phyloP scores from a whole-genome alignment of 1,284 basidiomycete genomes.

The Moesziomyces sp. region DNA sequence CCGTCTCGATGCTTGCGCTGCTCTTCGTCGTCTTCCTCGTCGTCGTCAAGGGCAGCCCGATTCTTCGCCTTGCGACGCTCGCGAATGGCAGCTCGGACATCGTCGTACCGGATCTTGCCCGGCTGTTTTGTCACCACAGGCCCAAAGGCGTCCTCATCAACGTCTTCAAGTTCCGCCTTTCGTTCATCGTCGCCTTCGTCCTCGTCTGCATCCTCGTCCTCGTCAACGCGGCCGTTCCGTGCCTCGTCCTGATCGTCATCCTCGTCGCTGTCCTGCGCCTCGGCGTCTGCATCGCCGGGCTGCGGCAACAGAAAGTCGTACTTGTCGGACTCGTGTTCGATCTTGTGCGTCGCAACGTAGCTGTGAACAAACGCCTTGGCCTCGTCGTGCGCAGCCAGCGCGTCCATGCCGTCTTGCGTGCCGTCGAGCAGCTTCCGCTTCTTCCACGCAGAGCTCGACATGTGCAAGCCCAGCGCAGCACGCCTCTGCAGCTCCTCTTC shows the following conservation, averaged over 20 bases:
- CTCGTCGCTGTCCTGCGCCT: conserved; percentile 13
- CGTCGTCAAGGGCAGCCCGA: conserved; percentile 21
- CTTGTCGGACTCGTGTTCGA: conserved; percentile 40
- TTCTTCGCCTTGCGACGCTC: conserved; percentile 23
- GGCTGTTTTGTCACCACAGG: conserved; percentile 23
- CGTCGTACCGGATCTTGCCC: conserved; percentile 19
- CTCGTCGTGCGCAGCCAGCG: conserved; percentile 51
- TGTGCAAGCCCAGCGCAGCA: conserved; percentile 30
- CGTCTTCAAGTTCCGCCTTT: neutral
- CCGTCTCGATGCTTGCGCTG: neutral
- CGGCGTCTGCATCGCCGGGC: conserved; percentile 25
- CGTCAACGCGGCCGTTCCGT: conserved; percentile 3
- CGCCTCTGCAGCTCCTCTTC: conserved; percentile 53
- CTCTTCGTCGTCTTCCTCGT: conserved; percentile 12
- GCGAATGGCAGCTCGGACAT: conserved; percentile 13
- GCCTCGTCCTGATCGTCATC: conserved; percentile 16
- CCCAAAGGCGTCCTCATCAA: conserved; percentile 33
- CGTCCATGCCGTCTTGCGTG: conserved; percentile 58
- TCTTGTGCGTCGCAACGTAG: conserved; percentile 51
- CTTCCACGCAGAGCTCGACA: conserved; percentile 25
- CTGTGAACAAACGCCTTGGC: conserved; percentile 53
- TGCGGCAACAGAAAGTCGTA: conserved; percentile 51
- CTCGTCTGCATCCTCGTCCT: conserved; percentile 7
- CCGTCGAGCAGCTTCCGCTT: conserved; percentile 53
- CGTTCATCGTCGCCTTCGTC: conserved; percentile 5